Percentiles rank a stretch among this genome's conserved stretches.
These are phyloP conservation scores for Venturia carpophila DNA, from an alignment of 2,329 filamentous ascomycete species.

Conservation along the genomic window DNA sequence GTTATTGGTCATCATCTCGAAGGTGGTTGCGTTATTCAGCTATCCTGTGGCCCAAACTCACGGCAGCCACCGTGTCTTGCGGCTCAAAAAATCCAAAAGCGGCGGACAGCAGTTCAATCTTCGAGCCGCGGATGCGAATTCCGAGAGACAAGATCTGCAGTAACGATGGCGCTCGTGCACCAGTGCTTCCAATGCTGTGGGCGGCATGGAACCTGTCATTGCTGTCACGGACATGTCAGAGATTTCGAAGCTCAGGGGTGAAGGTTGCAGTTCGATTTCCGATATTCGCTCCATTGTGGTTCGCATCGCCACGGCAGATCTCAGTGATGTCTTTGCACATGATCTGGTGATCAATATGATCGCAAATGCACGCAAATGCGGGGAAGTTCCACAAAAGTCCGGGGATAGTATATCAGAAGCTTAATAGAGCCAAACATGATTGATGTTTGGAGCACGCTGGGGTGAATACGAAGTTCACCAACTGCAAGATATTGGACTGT, in stretches of 20 bases:
- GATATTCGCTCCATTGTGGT: background rate
- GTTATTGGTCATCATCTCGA: background rate
- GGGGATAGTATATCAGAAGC: no score
- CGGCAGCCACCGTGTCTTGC: background rate
- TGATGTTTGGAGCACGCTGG: no score
- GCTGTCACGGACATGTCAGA: slow-evolving; percentile 7
- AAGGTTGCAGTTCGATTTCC: background rate
- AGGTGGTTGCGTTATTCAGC: background rate
- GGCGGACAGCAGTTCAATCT: background rate
- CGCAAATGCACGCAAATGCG: background rate
- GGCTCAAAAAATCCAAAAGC: background rate
- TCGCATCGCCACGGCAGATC: no score
- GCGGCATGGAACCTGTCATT: background rate
- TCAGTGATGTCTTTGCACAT: background rate
- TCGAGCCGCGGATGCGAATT: background rate
- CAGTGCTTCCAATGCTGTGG: background rate
- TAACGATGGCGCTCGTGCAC: background rate
- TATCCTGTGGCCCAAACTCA: no score
- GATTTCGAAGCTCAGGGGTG: background rate
- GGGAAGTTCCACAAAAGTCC: background rate
- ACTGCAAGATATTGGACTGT: no score
- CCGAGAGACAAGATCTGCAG: background rate
- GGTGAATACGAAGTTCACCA: background rate
- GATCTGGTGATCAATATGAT: background rate
- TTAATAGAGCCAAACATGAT: no score